Evolutionary conservation across 2,329 filamentous ascomycete species (phyloP), one percentile per base, ranked within the genome.

Genomic region (Xylariaceae sp.): DNA sequence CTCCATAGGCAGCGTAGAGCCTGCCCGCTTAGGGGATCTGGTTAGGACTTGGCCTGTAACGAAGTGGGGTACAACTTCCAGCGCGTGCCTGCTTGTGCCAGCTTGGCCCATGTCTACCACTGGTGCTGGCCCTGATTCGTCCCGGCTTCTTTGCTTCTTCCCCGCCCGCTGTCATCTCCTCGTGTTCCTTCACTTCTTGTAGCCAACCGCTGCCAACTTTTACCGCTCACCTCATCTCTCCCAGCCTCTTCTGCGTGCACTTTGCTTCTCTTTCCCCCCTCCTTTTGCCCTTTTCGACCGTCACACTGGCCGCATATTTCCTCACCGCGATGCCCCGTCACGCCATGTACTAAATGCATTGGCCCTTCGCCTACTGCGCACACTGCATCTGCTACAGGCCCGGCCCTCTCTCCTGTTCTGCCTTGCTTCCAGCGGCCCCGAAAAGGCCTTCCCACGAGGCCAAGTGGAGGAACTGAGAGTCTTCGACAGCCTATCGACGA

Each of bases 401-500:
- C 52, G 43, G 43, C 45, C 54, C 52, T 49, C 41, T 54, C 61
- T 63, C 64, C 65, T 45, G 50, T 53, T 57, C 57, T 64, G 65
- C 59, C 64, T 59, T 67, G 68, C 57, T 63, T 64, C 57, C 46
- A 26, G 22, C 11, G 6, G 22, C 11, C 22, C n/a, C n/a, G n/a
- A n/a, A n/a, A n/a, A n/a, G n/a, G n/a, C n/a, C n/a, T 11, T 26
- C 22, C 37, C 41, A 24, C 46, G 64, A 47, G 51, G 16, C 39
- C 50, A 42, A 48, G 49, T 54, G 68, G 69, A 59, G 60, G 35
- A 41, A 57, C 49, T 51, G 52, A 54, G 59, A 56, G 50, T 46
- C 50, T 44, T 43, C 52, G 50, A 56, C 55, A 61, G 61, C 71
- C 72, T 74, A 73, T 76, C 64, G 68, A 47, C 13, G 35, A 19